Conservation (phyloP, 1,139 yeast genomes). For the Sugiyamaella japonica region DNA sequence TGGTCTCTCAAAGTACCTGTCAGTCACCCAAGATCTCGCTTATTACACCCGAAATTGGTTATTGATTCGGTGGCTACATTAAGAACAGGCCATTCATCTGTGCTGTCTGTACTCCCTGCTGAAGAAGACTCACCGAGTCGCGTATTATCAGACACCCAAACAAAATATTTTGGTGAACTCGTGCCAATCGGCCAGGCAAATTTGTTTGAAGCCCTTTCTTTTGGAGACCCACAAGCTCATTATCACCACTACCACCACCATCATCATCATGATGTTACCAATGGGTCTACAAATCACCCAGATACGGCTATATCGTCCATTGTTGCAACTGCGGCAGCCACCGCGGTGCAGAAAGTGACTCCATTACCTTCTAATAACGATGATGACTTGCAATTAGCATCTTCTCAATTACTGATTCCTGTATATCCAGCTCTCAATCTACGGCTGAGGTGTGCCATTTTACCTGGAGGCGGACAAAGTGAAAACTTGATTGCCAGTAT, state of each 20-base stretch:
- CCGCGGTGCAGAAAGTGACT: background rate
- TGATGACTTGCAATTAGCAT: slow-evolving; percentile 15
- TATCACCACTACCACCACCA: too few species aligned
- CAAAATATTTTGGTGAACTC: slow-evolving; percentile 25
- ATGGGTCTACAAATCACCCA: background rate
- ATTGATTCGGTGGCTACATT: slow-evolving; percentile 25
- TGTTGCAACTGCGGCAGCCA: background rate
- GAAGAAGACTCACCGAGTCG: background rate
- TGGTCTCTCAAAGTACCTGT: slow-evolving; percentile 33
- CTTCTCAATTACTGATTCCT: slow-evolving; percentile 37
- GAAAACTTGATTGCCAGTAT: slow-evolving; percentile 54
- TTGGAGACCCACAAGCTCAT: slow-evolving; percentile 4
- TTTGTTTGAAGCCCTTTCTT: slow-evolving; percentile 24
- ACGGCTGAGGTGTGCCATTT: slow-evolving; percentile 56
- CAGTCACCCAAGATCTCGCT: slow-evolving; percentile 35
- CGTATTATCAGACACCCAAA: background rate
- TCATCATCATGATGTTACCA: background rate
- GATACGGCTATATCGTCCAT: too few species aligned
- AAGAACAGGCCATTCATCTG: background rate
- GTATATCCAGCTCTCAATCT: slow-evolving; percentile 55
- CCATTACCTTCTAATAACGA: slow-evolving; percentile 2
- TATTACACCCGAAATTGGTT: slow-evolving; percentile 28
- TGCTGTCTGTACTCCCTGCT: background rate
- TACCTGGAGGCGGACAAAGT: slow-evolving; percentile 47
- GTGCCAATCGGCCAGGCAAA: slow-evolving; percentile 29